Conservation (phyloP, 345 rosid species). For the Aurinia saxatilis region DNA sequence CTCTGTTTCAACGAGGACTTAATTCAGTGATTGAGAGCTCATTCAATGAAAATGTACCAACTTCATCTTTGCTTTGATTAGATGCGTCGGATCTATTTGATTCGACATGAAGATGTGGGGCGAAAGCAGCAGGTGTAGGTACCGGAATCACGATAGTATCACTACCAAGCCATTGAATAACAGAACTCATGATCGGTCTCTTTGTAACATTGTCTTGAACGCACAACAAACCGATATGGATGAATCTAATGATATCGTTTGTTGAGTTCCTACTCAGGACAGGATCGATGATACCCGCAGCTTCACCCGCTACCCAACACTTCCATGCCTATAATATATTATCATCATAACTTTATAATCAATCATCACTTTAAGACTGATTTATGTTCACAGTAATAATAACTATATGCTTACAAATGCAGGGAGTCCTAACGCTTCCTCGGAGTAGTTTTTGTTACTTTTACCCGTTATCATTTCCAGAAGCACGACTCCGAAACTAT, state of each 20-base stretch:
- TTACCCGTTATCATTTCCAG: slow-evolving; percentile 39
- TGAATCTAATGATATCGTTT: slow-evolving; percentile 39
- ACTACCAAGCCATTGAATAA: slow-evolving; percentile 42
- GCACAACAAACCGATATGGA: slow-evolving; percentile 44
- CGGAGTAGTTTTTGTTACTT: slow-evolving; percentile 34
- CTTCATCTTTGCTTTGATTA: slow-evolving; percentile 11
- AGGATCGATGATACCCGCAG: slow-evolving; percentile 38
- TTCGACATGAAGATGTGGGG: background rate
- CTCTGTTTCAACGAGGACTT: slow-evolving; percentile 27
- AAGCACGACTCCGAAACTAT: slow-evolving; percentile 41
- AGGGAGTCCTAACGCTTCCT: background rate
- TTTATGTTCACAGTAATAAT: background rate
- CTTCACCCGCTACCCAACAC: slow-evolving; percentile 39
- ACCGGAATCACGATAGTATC: slow-evolving; percentile 22
- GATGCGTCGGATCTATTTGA: background rate
- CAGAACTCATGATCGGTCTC: slow-evolving; percentile 42
- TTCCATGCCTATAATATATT: slow-evolving; percentile 43
- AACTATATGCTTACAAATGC: slow-evolving; percentile 7
- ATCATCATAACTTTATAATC: background rate
- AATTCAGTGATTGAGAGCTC: slow-evolving; percentile 33
- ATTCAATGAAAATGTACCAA: slow-evolving; percentile 29
- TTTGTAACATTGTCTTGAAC: slow-evolving; percentile 38
- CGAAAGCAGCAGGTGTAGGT: slow-evolving; percentile 40
- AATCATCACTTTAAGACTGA: background rate
- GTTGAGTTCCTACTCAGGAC: slow-evolving; percentile 13